A percentile compares a stretch with the other conserved stretches of the same genome.
Evolutionary conservation across 2,329 filamentous ascomycete genomes (phyloP).

Genomic region (Geoglossum cookeanum): DNA sequence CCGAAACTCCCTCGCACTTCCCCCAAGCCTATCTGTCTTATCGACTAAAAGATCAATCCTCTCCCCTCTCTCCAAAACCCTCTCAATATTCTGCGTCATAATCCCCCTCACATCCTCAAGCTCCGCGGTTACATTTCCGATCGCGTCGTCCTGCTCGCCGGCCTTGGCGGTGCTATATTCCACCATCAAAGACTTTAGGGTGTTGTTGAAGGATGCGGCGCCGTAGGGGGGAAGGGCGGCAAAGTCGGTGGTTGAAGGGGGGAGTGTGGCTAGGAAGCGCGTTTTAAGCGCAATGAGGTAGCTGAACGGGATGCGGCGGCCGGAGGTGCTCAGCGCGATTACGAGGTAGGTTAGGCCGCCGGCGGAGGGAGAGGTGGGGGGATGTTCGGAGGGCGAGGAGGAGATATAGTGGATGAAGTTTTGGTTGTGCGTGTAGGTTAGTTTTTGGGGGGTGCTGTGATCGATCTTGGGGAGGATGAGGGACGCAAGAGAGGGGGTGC

Average conservation of each 20-base stretch:
- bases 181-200: slow-evolving; percentile 59
- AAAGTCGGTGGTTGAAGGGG: slow-evolving; percentile 50
- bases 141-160: slow-evolving; percentile 60
- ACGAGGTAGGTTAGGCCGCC: slow-evolving; percentile 85
- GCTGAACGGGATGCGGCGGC: slow-evolving; percentile 78
- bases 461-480: slow-evolving; percentile 90
- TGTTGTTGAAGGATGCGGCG: slow-evolving; percentile 66
- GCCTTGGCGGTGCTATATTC: slow-evolving; percentile 65
- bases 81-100: slow-evolving; percentile 91
- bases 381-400: slow-evolving; percentile 53
- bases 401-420: slow-evolving; percentile 94
- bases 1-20: slow-evolving; percentile 75
- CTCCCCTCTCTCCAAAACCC: slow-evolving; percentile 75
- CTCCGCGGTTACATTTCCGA: slow-evolving; percentile 66
- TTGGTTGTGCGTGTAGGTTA: slow-evolving; percentile 82
- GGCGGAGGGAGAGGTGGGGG: slow-evolving; percentile 33
- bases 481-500: slow-evolving; percentile 73
- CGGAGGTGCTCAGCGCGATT: slow-evolving; percentile 61
- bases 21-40: slow-evolving; percentile 84
- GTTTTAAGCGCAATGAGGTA: slow-evolving; percentile 82
- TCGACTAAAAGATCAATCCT: slow-evolving; percentile 85
- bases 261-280: slow-evolving; percentile 59
- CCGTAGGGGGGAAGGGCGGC: slow-evolving; percentile 70
- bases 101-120: slow-evolving; percentile 85
- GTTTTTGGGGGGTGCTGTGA: slow-evolving; percentile 62